These are phyloP conservation scores for Candida qinlingensis DNA, from an alignment of 805 yeast genomes.

Conservation along the genomic window DNA sequence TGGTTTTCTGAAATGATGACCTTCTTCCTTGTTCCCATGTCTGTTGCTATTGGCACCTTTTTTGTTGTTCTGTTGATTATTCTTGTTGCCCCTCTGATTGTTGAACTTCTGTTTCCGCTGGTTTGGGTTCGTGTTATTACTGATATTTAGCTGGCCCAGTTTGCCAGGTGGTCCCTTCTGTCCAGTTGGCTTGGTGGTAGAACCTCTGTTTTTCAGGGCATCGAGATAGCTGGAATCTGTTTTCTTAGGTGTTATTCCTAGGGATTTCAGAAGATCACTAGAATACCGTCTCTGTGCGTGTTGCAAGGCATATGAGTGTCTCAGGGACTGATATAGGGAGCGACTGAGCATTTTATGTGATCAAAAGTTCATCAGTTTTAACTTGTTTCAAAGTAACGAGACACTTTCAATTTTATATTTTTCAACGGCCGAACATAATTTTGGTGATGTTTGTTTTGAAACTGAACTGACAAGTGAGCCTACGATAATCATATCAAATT, in stretches of 20 bases:
- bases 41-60: not conserved
- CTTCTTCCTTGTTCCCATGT: not conserved
- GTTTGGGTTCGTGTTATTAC: not conserved
- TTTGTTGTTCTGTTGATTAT: not conserved
- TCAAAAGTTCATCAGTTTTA: too few species aligned
- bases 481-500: too few species aligned
- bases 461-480: too few species aligned
- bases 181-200: too few species aligned
- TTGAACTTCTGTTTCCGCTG: not conserved
- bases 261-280: not conserved
- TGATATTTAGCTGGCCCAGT: too few species aligned
- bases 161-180: too few species aligned
- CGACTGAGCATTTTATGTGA: not conserved
- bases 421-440: too few species aligned
- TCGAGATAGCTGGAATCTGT: not conserved
- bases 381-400: too few species aligned
- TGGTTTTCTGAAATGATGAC: not conserved
- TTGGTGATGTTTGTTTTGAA: too few species aligned
- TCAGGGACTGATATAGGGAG: not conserved
- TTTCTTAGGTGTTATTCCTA: not conserved
- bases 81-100: too few species aligned
- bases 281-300: not conserved
- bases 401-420: too few species aligned
- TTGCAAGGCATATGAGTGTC: not conserved
- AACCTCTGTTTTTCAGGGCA: not conserved